A percentile compares a stretch with the other conserved stretches of the same genome.
Evolutionary conservation across 139 green algal species (phyloP).

Genomic region (Chlamydomonas schloesseri): DNA sequence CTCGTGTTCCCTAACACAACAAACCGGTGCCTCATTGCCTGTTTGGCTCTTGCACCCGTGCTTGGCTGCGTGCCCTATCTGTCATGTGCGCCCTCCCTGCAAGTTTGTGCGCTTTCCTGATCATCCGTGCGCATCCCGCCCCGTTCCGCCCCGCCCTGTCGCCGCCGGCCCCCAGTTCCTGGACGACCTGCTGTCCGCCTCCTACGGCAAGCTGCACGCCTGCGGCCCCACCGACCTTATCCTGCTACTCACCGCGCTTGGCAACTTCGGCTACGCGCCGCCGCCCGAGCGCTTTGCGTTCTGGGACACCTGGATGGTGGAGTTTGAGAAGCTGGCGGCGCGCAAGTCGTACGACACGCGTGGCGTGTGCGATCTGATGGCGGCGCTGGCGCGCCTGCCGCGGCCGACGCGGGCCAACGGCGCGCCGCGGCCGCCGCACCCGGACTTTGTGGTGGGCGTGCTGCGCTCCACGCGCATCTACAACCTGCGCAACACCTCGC

Average conservation of each 20-base stretch:
- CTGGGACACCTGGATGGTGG: constrained; percentile 35
- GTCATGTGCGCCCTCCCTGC: too few relatives aligned
- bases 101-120: too few relatives aligned
- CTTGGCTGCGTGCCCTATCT: too few relatives aligned
- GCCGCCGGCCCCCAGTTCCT: constrained; percentile 30
- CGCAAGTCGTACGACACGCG: constrained; percentile 35
- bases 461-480: constrained; percentile 34
- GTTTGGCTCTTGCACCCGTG: too few relatives aligned
- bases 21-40: too few relatives aligned
- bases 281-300: background rate
- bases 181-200: constrained; percentile 40
- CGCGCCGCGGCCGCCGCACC: background rate
- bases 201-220: constrained; percentile 46
- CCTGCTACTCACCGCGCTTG: constrained; percentile 32
- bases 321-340: constrained; percentile 31
- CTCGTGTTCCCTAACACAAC: too few relatives aligned
- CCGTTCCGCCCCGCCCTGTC: too few relatives aligned
- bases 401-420: background rate
- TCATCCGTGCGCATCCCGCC: too few relatives aligned
- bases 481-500: constrained; percentile 15
- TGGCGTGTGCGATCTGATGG: constrained; percentile 41
- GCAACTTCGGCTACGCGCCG: constrained; percentile 39
- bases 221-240: constrained; percentile 38
- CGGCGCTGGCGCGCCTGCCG: constrained; percentile 35
- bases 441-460: constrained; percentile 33